A percentile compares a stretch with the other conserved stretches of the same genome.
These are phyloP conservation scores for Podaxis sp. DNA, from an alignment of 768 basidiomycete species.

Conservation along the genomic window DNA sequence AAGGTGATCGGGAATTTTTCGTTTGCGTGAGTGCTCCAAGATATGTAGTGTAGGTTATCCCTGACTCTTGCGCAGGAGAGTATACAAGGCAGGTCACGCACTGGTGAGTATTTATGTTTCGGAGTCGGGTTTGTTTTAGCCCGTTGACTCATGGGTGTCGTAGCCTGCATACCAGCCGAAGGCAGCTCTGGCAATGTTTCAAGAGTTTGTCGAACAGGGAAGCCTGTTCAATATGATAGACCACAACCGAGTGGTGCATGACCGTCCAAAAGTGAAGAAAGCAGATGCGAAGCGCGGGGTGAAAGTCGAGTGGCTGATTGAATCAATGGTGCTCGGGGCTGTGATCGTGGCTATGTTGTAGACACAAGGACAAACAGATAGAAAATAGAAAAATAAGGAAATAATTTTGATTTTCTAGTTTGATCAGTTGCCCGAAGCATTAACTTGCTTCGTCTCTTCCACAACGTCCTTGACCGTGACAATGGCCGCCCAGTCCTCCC, in stretches of 20 bases:
- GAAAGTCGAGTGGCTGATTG: neutral
- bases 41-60: neutral
- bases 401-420: conserved; percentile 9
- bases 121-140: neutral
- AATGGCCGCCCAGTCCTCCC: conserved; percentile 76
- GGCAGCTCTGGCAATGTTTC: conserved; percentile 2
- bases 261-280: neutral
- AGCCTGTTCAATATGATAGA: conserved; percentile 5
- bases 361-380: conserved; percentile 9
- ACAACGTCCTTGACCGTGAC: conserved; percentile 30
- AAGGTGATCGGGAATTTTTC: conserved; percentile 6
- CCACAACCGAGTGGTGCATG: neutral
- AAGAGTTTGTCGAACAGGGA: conserved; percentile 4
- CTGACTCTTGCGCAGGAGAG: neutral
- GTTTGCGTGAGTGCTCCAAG: conserved; percentile 1
- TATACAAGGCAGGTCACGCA: conserved; percentile 7
- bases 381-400: conserved; percentile 5
- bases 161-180: conserved; percentile 10
- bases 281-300: neutral
- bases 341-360: conserved; percentile 9
- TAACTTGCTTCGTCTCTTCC: conserved; percentile 69
- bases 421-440: conserved; percentile 57
- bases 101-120: neutral
- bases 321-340: neutral
- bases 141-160: neutral